Conservation (phyloP, 768 basidiomycete genomes). For the Boletus vinaceobasis region DNA sequence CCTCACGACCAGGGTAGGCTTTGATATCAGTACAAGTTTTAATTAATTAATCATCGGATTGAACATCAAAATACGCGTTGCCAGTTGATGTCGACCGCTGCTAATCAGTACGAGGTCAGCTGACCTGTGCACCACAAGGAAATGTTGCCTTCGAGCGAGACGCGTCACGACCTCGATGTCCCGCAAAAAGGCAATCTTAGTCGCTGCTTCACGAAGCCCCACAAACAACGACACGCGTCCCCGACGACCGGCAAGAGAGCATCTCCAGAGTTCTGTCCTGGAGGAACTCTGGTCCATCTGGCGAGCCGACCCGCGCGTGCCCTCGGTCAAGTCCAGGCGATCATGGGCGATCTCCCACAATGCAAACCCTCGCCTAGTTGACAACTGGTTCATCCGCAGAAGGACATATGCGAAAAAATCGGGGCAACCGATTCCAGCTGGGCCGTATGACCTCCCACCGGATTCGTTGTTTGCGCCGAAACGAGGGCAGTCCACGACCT, state of each 20-base stretch:
- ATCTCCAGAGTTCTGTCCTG: constrained; percentile 10
- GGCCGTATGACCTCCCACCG: constrained; percentile 21
- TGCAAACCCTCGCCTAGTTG: constrained; percentile 17
- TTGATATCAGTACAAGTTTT: not conserved
- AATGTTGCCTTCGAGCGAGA: not conserved
- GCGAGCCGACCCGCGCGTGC: constrained; percentile 27
- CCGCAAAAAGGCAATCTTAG: not conserved
- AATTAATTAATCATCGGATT: not conserved
- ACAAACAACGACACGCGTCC: not conserved
- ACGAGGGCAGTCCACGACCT: constrained; percentile 8
- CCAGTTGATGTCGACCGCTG: not conserved
- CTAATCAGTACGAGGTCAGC: constrained; percentile 4
- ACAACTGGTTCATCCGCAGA: constrained; percentile 28
- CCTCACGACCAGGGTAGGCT: not conserved
- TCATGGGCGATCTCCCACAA: constrained; percentile 25
- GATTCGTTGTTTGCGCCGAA: constrained; percentile 2
- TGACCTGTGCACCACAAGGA: constrained; percentile 1
- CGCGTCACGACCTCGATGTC: constrained; percentile 11
- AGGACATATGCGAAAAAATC: constrained; percentile 22
- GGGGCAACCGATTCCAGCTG: constrained; percentile 17
- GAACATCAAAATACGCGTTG: not conserved
- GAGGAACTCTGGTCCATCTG: constrained; percentile 31
- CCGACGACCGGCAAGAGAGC: constrained; percentile 7
- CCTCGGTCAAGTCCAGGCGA: constrained; percentile 26
- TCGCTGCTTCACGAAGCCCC: not conserved